Base-by-base conservation (phyloP, 177 flowering plant species). In the Tripterygium wilfordii region DNA sequence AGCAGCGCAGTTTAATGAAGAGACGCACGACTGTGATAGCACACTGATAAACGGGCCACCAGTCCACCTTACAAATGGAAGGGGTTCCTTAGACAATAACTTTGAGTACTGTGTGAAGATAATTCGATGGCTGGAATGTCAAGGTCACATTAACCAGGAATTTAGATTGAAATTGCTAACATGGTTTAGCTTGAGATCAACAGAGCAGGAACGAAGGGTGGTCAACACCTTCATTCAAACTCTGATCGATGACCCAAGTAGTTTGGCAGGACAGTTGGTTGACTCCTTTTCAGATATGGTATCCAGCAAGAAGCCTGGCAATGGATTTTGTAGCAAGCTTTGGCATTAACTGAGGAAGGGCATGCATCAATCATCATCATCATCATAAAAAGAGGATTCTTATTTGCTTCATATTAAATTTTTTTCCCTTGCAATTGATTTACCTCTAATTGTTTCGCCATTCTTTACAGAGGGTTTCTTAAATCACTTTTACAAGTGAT, bases 171-270 rank as follows among this genome's bases (percentile, higher is more conserved):
- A 85, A 56, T 66, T 94, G 49, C 63, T 94, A 42, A 94, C 97
- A 19, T 94, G 99, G 99, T 87, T 77, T 67, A 87, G 99, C 62
- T 68, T 89, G 57, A 75, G 89, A 57, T 87, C 99, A 5, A 82
- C 86, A 2, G 86, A 75, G 53, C 85, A 82, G 50, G 99, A 94
- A 43, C 86, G 97, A 4, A 68, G 80, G 56, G 95, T 89, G 56
- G 92, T 94, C 15, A 72, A 75, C 63, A 89, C 97, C 9, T 94
- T 76, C 60, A 83, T 94, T 33, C 80, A 75, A 27, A 80, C 96
- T 15, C 61, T 89, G 42, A 66, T 70, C 32, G 96, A 94, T 45
- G 99, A 94, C 49, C 99, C 97, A 13, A 67, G 70, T 53, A 80
- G 89, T 72, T 72, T 94, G 75, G 97, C 96, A 2, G 96, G 78